These are phyloP conservation scores for Hansfordia pulvinata DNA, from an alignment of 2,329 filamentous ascomycete genomes.

Conservation along the genomic window DNA sequence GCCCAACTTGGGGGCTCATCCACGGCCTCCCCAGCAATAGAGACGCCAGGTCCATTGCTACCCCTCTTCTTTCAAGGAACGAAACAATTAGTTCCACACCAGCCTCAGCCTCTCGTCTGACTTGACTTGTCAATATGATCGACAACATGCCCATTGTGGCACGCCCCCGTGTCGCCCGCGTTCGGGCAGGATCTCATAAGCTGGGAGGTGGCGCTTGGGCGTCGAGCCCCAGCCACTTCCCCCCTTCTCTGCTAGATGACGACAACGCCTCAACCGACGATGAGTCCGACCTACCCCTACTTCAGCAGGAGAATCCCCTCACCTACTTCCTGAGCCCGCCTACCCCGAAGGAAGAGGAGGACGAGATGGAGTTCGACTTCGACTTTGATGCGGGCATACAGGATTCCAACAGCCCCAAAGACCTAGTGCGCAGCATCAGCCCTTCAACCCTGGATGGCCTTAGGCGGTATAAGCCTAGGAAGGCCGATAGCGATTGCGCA, in stretches of 20 bases:
- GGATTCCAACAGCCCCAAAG: constrained; percentile 27
- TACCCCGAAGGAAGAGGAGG: constrained; percentile 25
- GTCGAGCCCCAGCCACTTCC: constrained; percentile 33
- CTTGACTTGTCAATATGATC: no score
- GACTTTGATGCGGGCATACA: constrained; percentile 44
- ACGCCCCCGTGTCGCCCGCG: constrained; percentile 11
- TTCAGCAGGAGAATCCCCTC: constrained; percentile 38
- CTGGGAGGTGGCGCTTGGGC: constrained; percentile 32
- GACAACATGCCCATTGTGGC: constrained; percentile 15
- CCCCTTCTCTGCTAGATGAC: constrained; percentile 25
- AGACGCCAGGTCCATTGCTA: no score
- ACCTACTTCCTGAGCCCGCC: constrained; percentile 41
- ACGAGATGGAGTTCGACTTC: constrained; percentile 31
- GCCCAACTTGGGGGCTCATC: no score
- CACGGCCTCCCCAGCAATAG: no score
- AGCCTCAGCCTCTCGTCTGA: no score
- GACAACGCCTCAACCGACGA: constrained; percentile 29
- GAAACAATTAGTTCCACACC: no score
- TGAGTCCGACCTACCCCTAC: constrained; percentile 19
- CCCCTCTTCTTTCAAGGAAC: no score
- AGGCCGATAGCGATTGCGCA: constrained; percentile 25
- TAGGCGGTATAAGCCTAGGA: constrained; percentile 25
- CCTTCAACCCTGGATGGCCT: constrained; percentile 41
- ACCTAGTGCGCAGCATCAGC: constrained; percentile 39
- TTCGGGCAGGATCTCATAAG: constrained; percentile 29